These are phyloP conservation scores for Flaveria bidentis DNA, from an alignment of 129 eudicot species.

Conservation along the genomic window DNA sequence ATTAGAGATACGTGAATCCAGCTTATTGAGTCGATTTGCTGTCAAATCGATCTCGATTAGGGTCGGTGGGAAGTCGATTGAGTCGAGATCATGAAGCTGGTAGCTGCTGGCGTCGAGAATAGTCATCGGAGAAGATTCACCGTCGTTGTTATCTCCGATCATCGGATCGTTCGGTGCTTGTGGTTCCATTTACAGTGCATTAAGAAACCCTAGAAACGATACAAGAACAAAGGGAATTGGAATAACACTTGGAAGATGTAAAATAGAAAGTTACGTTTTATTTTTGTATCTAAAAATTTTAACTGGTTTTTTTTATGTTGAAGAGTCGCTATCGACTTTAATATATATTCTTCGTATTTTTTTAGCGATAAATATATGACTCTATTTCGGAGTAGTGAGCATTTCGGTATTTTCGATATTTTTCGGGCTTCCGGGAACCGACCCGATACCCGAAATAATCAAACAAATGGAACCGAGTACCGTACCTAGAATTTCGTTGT, in stretches of 20 bases:
- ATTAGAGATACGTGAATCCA: slow-evolving; percentile 75
- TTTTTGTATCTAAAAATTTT: no score
- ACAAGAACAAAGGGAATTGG: neutral
- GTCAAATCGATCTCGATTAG: slow-evolving; percentile 84
- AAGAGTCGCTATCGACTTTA: no score
- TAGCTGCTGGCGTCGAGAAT: slow-evolving; percentile 74
- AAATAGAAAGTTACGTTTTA: no score
- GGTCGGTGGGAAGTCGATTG: slow-evolving; percentile 71
- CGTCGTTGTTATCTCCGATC: slow-evolving; percentile 16
- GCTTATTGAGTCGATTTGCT: slow-evolving; percentile 63
- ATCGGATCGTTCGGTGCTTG: slow-evolving; percentile 2
- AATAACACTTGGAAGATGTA: neutral
- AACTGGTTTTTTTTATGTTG: no score
- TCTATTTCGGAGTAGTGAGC: no score
- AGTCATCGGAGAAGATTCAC: slow-evolving; percentile 42
- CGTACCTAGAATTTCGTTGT: no score
- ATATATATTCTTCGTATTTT: no score
- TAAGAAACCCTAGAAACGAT: slow-evolving; percentile 16
- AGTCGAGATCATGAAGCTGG: slow-evolving; percentile 87
- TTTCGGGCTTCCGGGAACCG: no score
- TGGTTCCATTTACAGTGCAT: slow-evolving; percentile 10
- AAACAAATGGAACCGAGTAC: no score
- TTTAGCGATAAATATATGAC: no score
- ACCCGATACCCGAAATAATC: no score
- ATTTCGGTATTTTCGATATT: no score